Evolutionary conservation across 768 basidiomycete genomes (phyloP), one percentile per base, ranked within the genome.

Genomic region (Nidularia pulvinata): DNA sequence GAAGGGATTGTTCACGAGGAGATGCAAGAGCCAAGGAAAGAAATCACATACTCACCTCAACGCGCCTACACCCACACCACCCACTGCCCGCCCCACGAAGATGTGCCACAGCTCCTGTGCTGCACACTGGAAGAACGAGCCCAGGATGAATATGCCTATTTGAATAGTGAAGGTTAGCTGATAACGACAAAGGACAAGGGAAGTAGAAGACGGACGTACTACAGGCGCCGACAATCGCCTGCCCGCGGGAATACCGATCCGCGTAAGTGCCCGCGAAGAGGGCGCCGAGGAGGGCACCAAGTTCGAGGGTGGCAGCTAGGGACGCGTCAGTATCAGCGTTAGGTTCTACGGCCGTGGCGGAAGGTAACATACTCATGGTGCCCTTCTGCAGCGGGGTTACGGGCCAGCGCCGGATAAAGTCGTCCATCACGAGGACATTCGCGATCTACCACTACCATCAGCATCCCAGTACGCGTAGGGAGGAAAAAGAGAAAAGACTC

Each of bases 341-440:
- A 42, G 10, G 37, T 22, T 9, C 22, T 10, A 9, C 9, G 25
- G 11, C 10, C 11, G 33, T 6, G 11, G 48, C 6, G 33, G 33
- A 49, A 30, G 19, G 13, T 10, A 34, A 74, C 83, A 52, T 61
- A 92, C 91, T 93, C 82, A 92, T 88, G 16, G 81, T 69, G 4
- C 91, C 91, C 60, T 83, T 86, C 70, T 92, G 83, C 70, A 87
- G 75, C 0, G 90, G 79, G 5, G 84, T 83, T 2, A 90, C 69
- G 4, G 86, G 87, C 84, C 88, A 93, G 7, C 83, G 77, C 48
- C 69, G 58, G 30, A 81, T 58, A 59, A 93, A 93, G 59, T 91
- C 86, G 39, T 76, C 71, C 91, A 93, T 93, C 10, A 93, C 89
- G 10, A 93, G 77, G 11, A 93, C 84, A 64, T 93, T 93, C 2